Conservation (phyloP, 169 alveolate genomes). For the Plasmodium gallinaceum region DNA sequence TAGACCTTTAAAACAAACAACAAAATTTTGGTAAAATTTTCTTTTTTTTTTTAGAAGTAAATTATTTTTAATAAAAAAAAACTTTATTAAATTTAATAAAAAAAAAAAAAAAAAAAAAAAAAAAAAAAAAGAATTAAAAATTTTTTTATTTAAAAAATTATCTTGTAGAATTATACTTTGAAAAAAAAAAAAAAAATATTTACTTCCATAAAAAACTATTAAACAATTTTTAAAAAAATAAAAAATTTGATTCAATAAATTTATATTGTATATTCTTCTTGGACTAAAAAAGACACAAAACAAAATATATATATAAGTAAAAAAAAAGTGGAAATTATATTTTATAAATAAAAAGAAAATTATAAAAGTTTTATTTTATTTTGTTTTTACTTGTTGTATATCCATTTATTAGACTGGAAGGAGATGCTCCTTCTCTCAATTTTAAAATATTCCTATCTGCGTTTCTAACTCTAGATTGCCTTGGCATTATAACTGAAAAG, state of each 20-base stretch:
- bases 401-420: conserved; percentile 62
- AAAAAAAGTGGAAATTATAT: too few relatives aligned
- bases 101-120: conserved; percentile 11
- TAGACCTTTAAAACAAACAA: conserved; percentile 86
- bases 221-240: conserved; percentile 1
- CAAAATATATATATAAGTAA: neutral
- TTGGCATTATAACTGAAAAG: conserved; percentile 57
- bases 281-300: conserved; percentile 37
- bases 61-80: neutral
- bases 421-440: conserved; percentile 76
- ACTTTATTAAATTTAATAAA: neutral
- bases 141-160: too few relatives aligned
- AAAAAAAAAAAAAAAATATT: neutral
- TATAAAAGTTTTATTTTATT: neutral
- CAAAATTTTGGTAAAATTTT: conserved; percentile 83
- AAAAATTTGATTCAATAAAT: conserved; percentile 7
- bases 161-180: too few relatives aligned
- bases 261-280: conserved; percentile 65
- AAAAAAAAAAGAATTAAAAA: too few relatives aligned
- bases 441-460: conserved; percentile 69
- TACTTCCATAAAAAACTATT: neutral
- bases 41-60: neutral
- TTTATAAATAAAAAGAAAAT: neutral
- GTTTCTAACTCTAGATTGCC: conserved; percentile 70
- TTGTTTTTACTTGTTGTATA: conserved; percentile 44